Base-by-base conservation (phyloP, 306 rosid species). In the Mimosa bimucronata region DNA sequence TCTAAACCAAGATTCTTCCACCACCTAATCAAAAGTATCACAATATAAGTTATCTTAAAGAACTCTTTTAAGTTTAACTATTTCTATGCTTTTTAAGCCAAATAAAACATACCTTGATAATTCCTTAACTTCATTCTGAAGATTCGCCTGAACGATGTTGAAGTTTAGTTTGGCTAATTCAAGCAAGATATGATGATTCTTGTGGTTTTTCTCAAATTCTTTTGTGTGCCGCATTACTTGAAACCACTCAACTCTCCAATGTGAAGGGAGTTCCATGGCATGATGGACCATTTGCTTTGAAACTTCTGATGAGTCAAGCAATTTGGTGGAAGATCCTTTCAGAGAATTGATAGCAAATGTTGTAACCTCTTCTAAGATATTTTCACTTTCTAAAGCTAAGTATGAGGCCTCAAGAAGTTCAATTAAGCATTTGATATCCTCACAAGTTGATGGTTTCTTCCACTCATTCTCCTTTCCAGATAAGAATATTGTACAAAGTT, bases 191-290 rank as follows among this genome's bases (percentile, higher is more conserved):
- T n/a, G 23, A 28, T 79, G 46, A 42, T 42, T n/a, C 76, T n/a
- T 4, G 4, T 53, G 13, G 42, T 65, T 57, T 16, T 66, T 55
- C 48, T 80, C 79, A 2, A 71, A 83, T 4, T 79, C 71, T 0
- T 61, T 77, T 2, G 83, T 75, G 7, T 90, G 88, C 92, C 94
- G 84, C 85, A 73, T 83, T 1, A 90, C 88, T 0, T 90, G 85
- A 66, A 88, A 92, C 97, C 94, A 92, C 5, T 65, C 55, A 1
- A 89, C 90, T 76, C 97, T 87, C 90, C 89, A 81, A 25, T 86
- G 89, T 5, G 83, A 79, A 0, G 97, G 83, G 78, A 88, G 77
- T 69, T 89, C 88, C 85, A 90, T 61, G 2, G 85, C 84, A 83
- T 80, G 93, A 83, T 80, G 92, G 45, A 12, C 74, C 82, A 83